Percentiles rank a stretch among this genome's conserved stretches.
Evolutionary conservation across 306 rosid species (phyloP).

Genomic region (Abrus precatorius): DNA sequence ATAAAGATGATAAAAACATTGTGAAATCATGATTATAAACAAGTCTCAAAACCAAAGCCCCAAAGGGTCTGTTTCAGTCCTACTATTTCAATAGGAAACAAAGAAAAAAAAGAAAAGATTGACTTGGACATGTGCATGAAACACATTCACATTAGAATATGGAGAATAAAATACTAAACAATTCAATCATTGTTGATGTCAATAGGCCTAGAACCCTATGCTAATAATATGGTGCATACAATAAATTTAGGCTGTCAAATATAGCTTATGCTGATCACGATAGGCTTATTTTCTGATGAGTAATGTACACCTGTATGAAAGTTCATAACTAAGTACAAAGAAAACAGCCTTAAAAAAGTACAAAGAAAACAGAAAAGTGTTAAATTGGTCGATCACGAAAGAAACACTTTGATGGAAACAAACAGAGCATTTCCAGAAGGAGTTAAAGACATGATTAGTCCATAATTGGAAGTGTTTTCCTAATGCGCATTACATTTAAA

Average conservation of each 20-base stretch:
- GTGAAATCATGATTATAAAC: neutral
- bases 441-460: neutral
- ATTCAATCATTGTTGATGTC: slow-evolving; percentile 37
- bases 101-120: neutral
- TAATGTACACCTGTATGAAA: slow-evolving; percentile 12
- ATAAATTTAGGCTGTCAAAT: slow-evolving; percentile 14
- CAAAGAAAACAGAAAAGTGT: neutral
- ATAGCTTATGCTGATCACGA: slow-evolving; percentile 6
- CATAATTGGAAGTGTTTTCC: neutral
- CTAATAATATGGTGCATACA: slow-evolving; percentile 1
- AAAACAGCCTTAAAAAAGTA: neutral
- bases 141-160: neutral
- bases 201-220: slow-evolving; percentile 30
- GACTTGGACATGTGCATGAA: neutral
- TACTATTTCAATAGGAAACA: neutral
- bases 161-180: neutral
- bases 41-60: neutral
- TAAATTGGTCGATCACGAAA: neutral
- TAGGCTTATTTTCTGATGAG: neutral
- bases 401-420: neutral
- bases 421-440: neutral
- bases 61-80: neutral
- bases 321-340: slow-evolving; percentile 12
- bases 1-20: neutral
- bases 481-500: neutral